Percentiles rank a stretch among this genome's conserved stretches.
phyloP scores from a whole-genome alignment of 2,329 filamentous ascomycete species.

The Alternaria atra region DNA sequence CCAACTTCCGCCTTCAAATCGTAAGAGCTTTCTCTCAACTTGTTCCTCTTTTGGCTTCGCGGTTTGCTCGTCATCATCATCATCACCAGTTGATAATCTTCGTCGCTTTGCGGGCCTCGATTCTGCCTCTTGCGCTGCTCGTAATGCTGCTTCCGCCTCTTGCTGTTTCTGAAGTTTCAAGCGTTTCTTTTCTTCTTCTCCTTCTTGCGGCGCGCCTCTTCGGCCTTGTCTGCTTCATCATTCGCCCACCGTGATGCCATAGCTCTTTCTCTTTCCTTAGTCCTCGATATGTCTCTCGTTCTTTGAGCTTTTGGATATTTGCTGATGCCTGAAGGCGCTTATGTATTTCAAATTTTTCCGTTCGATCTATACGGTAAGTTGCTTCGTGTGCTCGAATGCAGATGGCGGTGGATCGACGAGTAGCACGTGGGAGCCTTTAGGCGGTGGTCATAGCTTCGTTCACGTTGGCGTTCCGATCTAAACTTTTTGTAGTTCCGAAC shows the following conservation, averaged over 20 bases:
- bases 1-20: constrained; percentile 75
- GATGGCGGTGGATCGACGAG: neutral
- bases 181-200: constrained; percentile 89
- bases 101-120: constrained; percentile 64
- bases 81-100: constrained; percentile 65
- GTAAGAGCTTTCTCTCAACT: constrained; percentile 67
- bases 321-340: neutral
- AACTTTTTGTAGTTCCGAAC: constrained; percentile 36
- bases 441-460: constrained; percentile 47
- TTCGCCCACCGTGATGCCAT: constrained; percentile 86
- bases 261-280: constrained; percentile 29
- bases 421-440: constrained; percentile 8
- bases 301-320: neutral
- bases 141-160: constrained; percentile 64
- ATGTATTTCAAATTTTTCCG: neutral
- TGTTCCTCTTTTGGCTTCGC: constrained; percentile 31
- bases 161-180: constrained; percentile 83
- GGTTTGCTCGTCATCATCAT: constrained; percentile 23
- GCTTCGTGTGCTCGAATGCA: neutral
- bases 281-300: neutral
- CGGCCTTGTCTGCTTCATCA: constrained; percentile 79
- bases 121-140: constrained; percentile 39
- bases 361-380: neutral
- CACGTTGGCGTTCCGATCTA: constrained; percentile 37
- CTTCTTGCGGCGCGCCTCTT: constrained; percentile 74